These are phyloP conservation scores for Xylaria telfairii DNA, from an alignment of 495 filamentous ascomycete species.

Conservation along the genomic window DNA sequence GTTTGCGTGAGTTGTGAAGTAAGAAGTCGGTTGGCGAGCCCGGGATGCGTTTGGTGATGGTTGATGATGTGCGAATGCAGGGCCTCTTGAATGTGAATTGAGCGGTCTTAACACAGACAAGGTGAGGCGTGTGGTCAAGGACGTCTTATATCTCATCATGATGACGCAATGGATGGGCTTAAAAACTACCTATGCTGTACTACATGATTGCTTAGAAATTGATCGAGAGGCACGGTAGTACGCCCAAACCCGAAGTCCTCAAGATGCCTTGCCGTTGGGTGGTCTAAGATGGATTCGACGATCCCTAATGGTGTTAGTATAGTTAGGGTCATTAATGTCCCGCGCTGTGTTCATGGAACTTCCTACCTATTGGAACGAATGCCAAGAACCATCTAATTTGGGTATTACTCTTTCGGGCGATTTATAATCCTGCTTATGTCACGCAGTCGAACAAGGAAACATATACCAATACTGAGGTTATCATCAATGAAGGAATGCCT, in stretches of 20 bases:
- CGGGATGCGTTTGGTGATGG: neutral
- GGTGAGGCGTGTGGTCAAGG: neutral
- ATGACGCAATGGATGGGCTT: neutral
- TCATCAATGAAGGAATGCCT: neutral
- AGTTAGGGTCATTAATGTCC: conserved; percentile 3
- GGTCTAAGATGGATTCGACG: too few species aligned
- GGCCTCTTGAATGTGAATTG: neutral
- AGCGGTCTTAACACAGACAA: neutral
- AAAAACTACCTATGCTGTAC: neutral
- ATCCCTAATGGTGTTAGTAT: too few species aligned
- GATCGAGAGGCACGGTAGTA: too few species aligned
- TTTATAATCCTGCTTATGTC: conserved; percentile 10
- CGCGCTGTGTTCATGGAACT: too few species aligned
- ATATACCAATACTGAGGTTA: neutral
- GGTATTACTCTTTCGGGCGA: neutral
- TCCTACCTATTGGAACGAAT: neutral
- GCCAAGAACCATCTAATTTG: neutral
- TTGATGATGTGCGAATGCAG: neutral
- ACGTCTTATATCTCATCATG: neutral
- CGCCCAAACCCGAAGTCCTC: neutral
- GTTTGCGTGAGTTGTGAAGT: neutral
- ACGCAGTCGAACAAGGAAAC: neutral
- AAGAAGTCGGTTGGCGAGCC: neutral
- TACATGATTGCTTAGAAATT: conserved; percentile 9
- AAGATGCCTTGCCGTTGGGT: neutral